Evolutionary conservation across 495 filamentous ascomycete genomes (phyloP).

Genomic region (Penicillium taxi): DNA sequence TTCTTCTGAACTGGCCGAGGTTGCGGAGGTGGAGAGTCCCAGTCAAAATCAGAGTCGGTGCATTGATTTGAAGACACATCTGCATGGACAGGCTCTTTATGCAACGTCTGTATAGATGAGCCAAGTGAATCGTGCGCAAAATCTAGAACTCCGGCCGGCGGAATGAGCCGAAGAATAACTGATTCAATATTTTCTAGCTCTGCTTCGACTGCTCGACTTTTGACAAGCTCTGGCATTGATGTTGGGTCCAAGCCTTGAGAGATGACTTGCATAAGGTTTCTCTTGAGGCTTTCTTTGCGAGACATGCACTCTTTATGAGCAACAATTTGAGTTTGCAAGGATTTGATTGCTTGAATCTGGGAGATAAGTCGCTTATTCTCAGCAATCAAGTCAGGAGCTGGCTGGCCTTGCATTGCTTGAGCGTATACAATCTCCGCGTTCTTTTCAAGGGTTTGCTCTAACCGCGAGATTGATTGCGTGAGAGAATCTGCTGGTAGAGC

Average conservation of each 20-base stretch:
- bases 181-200: constrained; percentile 28
- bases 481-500: constrained; percentile 17
- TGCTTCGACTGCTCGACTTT: constrained; percentile 27
- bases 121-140: neutral
- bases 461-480: constrained; percentile 12
- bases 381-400: constrained; percentile 29
- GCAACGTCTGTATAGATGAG: neutral
- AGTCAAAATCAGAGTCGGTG: neutral
- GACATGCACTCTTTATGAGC: constrained; percentile 18
- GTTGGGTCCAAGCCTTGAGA: constrained; percentile 30
- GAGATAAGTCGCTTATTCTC: constrained; percentile 29
- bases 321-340: constrained; percentile 22
- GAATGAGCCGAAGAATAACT: constrained; percentile 26
- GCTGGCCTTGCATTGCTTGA: constrained; percentile 34
- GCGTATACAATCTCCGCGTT: constrained; percentile 36
- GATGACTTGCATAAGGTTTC: constrained; percentile 26
- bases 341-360: constrained; percentile 30
- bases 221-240: constrained; percentile 28
- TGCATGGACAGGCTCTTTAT: constrained; percentile 1
- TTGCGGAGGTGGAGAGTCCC: too few relatives aligned
- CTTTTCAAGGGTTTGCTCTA: constrained; percentile 23
- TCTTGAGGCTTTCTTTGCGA: constrained; percentile 27
- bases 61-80: too few relatives aligned
- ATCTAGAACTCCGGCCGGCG: constrained; percentile 15
- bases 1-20: constrained; percentile 1